Evolutionary conservation across 192 early-diverging fungal species (phyloP).

Genomic region (Thoreauomyces humboldtii): DNA sequence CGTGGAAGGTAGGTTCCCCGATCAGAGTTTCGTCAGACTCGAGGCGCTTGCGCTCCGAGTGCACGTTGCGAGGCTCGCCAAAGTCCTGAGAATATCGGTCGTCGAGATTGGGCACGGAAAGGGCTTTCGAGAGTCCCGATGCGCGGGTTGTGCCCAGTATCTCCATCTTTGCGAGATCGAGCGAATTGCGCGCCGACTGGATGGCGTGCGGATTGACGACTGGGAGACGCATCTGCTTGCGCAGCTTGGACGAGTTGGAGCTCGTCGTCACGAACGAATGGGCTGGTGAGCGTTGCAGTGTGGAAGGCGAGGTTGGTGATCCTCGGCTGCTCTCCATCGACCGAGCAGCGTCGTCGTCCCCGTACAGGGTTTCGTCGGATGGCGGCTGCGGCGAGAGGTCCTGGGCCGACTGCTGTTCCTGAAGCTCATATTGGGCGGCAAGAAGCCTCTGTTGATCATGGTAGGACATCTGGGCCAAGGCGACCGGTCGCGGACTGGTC

Average conservation of each 20-base stretch:
- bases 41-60: neutral
- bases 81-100: too few relatives aligned
- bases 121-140: too few relatives aligned
- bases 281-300: too few relatives aligned
- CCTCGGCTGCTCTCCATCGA: too few relatives aligned
- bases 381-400: too few relatives aligned
- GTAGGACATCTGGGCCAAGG: too few relatives aligned
- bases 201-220: conserved; percentile 21
- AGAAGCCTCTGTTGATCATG: conserved; percentile 1
- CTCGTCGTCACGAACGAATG: too few relatives aligned
- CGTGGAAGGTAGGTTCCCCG: neutral
- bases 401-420: neutral
- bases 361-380: too few relatives aligned
- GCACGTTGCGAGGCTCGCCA: too few relatives aligned
- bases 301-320: too few relatives aligned
- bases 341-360: too few relatives aligned
- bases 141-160: neutral
- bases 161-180: neutral
- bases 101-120: neutral
- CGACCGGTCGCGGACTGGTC: too few relatives aligned
- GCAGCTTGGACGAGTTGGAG: neutral
- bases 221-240: neutral
- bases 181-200: conserved; percentile 10
- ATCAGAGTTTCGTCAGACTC: conserved; percentile 11
- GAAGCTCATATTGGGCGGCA: neutral